These are phyloP conservation scores for Hanseniaspora mollemarum DNA, from an alignment of 805 yeast species.

Conservation along the genomic window DNA sequence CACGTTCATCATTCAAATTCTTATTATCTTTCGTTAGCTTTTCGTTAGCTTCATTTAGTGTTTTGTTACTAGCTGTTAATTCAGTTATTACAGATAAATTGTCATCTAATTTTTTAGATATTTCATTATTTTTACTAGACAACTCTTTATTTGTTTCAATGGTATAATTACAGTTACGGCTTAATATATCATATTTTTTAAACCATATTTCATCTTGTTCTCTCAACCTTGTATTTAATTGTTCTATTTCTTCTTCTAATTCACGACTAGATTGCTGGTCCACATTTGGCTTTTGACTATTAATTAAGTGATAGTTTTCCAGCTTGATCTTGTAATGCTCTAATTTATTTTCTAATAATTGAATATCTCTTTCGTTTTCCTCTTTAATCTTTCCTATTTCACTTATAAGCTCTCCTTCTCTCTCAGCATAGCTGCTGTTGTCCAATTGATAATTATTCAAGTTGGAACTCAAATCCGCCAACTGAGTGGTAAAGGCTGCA, in stretches of 20 bases:
- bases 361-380: constrained; percentile 36
- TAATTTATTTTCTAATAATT: constrained; percentile 53
- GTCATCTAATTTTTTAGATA: constrained; percentile 17
- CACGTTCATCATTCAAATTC: background rate
- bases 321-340: constrained; percentile 55
- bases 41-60: background rate
- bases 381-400: constrained; percentile 22
- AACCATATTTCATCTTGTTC: constrained; percentile 58
- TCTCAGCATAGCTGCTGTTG: constrained; percentile 15
- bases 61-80: background rate
- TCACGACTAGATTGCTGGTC: constrained; percentile 24
- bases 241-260: constrained; percentile 58
- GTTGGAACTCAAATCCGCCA: constrained; percentile 26
- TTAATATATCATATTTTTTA: constrained; percentile 36
- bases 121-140: constrained; percentile 26
- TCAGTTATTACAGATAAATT: constrained; percentile 14
- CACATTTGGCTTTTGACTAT: background rate
- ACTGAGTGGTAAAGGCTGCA: constrained; percentile 29
- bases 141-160: constrained; percentile 19
- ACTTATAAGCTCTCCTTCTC: constrained; percentile 2
- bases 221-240: constrained; percentile 75
- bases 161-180: constrained; percentile 32
- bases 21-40: background rate
- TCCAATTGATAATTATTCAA: constrained; percentile 23
- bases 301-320: constrained; percentile 32